phyloP scores from a whole-genome alignment of 1,139 yeast genomes.

The Kurtzmaniella natalensis region DNA sequence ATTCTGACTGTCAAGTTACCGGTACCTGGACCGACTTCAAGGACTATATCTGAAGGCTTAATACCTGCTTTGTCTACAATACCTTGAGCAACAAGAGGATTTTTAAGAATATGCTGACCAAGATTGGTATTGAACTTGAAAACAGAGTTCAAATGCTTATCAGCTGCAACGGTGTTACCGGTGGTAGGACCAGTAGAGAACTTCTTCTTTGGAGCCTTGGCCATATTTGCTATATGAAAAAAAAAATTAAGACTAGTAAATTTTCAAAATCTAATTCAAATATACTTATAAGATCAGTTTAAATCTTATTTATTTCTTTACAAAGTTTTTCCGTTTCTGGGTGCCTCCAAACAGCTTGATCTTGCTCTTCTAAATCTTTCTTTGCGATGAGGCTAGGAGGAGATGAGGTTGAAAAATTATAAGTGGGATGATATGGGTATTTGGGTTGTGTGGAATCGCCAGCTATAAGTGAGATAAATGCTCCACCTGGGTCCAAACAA shows the following conservation, averaged over 20 bases:
- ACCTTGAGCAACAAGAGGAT: constrained; percentile 96
- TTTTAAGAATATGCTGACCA: constrained; percentile 95
- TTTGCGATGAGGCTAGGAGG: too few relatives aligned
- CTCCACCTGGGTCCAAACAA: too few relatives aligned
- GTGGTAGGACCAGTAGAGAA: constrained; percentile 37
- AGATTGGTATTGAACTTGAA: constrained; percentile 94
- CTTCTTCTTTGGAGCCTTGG: constrained; percentile 51
- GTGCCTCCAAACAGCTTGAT: too few relatives aligned
- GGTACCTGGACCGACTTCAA: constrained; percentile 99
- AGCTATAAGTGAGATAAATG: too few relatives aligned
- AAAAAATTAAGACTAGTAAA: background rate
- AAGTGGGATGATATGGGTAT: too few relatives aligned
- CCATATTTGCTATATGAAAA: constrained; percentile 28
- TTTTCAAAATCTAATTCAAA: too few relatives aligned
- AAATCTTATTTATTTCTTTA: too few relatives aligned
- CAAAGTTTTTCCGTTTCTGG: too few relatives aligned
- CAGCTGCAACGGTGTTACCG: constrained; percentile 55
- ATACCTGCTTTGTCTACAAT: constrained; percentile 95
- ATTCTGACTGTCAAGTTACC: constrained; percentile 95
- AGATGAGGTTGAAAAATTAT: too few relatives aligned
- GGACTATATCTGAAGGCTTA: constrained; percentile 85
- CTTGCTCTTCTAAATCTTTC: too few relatives aligned
- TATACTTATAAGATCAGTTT: too few relatives aligned
- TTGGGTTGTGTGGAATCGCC: too few relatives aligned
- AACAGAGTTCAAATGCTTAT: constrained; percentile 71